Evolutionary conservation across 306 rosid species (phyloP), one percentile per base, ranked within the genome.

Genomic region (Castanea crenata): DNA sequence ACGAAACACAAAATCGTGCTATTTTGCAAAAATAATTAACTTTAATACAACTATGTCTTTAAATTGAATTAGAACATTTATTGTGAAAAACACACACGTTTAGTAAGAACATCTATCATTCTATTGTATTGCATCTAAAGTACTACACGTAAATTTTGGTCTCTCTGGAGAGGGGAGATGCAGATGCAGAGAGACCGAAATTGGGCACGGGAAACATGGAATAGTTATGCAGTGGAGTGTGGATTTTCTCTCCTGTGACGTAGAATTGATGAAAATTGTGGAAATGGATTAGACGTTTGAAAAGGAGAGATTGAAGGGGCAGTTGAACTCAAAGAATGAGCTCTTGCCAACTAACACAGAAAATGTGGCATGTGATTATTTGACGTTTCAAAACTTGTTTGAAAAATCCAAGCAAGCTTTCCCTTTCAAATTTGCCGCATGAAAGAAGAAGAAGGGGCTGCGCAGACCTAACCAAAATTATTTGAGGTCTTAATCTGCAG

Each of bases 311-410:
- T 11, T 55, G 72, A 58, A 20, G 73, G 80, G 61, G 23, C 12
- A 41, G 46, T 41, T 41, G 46, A 41, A 3, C 46, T 41, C 3
- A 41, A 8, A 41, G 46, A 41, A 27, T 2, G 46, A 58, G 70
- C 21, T 23, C 55, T 81, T 16, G 15, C 77, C 41, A 58, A 72
- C 75, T 32, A 72, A 72, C 38, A 54, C 71, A 18, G 20, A 58
- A 58, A 14, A 55, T 5, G 76, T 68, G 74, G 63, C 82, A 62
- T 81, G 79, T 79, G 81, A 65, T 34, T 55, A 69, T 73, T 81
- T 71, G 89, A 85, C 84, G 77, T 77, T 75, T 85, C 87, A 82
- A 82, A 75, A 25, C 21, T 34, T 49, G 84, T 80, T 82, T 88
- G 89, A 83, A 82, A 74, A 79, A 77, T 74, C 76, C 15, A 7